A percentile compares a stretch with the other conserved stretches of the same genome.
These are phyloP conservation scores for Zygoascus tannicola DNA, from an alignment of 805 yeast genomes.

Conservation along the genomic window DNA sequence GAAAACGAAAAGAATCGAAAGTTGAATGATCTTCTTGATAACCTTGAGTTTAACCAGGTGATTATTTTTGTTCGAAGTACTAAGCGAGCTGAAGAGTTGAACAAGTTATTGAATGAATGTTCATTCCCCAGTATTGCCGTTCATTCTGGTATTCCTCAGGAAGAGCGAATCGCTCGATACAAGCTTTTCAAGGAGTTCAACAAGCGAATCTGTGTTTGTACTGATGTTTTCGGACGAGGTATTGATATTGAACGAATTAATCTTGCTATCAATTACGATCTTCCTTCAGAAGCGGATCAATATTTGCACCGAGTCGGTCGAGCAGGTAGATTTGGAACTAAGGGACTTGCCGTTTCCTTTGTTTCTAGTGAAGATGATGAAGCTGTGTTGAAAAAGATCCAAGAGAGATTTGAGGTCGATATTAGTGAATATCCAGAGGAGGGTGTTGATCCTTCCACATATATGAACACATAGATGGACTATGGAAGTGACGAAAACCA, in stretches of 20 bases:
- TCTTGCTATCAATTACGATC: conserved; percentile 93
- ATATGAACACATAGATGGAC: conserved; percentile 66
- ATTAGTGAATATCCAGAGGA: conserved; percentile 93
- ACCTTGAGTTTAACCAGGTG: conserved; percentile 95
- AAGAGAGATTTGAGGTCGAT: conserved; percentile 94
- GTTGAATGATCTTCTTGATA: conserved; percentile 84
- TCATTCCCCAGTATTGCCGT: conserved; percentile 97
- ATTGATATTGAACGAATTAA: conserved; percentile 98
- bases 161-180: conserved; percentile 95
- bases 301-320: conserved; percentile 98
- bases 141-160: conserved; percentile 92
- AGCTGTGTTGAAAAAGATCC: conserved; percentile 83
- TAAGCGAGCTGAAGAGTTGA: conserved; percentile 83
- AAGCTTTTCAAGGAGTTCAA: conserved; percentile 94
- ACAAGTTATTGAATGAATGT: conserved; percentile 78
- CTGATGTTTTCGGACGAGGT: conserved; percentile 99
- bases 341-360: conserved; percentile 91
- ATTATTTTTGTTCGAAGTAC: conserved; percentile 91
- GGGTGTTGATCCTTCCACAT: conserved; percentile 95
- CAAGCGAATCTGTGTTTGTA: conserved; percentile 96
- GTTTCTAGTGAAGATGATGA: conserved; percentile 82
- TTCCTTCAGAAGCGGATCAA: conserved; percentile 95
- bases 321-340: conserved; percentile 99
- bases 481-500: neutral
- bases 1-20: conserved; percentile 91